phyloP scores from a whole-genome alignment of 768 basidiomycete genomes.

The Hygrophorus russula region DNA sequence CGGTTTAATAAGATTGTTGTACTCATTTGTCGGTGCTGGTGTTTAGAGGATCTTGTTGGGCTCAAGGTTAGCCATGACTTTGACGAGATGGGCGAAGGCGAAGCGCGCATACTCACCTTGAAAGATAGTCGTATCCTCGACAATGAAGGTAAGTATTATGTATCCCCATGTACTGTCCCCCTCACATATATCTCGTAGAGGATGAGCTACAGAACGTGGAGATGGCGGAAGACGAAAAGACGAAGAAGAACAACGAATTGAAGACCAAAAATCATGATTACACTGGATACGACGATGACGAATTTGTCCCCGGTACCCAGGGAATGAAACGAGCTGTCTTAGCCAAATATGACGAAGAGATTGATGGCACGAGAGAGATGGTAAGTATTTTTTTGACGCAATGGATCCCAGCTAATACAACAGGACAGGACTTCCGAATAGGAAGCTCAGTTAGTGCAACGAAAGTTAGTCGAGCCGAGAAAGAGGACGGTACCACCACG shows the following conservation, averaged over 20 bases:
- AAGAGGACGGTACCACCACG: constrained; percentile 41
- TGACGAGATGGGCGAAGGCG: constrained; percentile 84
- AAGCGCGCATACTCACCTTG: constrained; percentile 90
- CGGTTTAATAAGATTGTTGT: neutral
- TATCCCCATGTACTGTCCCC: neutral
- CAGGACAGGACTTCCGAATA: constrained; percentile 70
- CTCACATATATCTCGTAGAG: constrained; percentile 38
- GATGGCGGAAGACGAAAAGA: constrained; percentile 80
- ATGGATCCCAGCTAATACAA: constrained; percentile 6
- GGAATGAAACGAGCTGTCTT: constrained; percentile 79
- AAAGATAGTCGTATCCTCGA: constrained; percentile 95
- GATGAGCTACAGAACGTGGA: constrained; percentile 96
- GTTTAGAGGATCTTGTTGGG: constrained; percentile 77
- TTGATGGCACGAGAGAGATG: constrained; percentile 62
- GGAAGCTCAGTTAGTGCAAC: constrained; percentile 45
- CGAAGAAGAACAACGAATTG: constrained; percentile 66
- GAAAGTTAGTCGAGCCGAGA: constrained; percentile 29
- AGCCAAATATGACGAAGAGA: constrained; percentile 88
- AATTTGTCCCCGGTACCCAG: constrained; percentile 64
- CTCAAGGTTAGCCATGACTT: constrained; percentile 96
- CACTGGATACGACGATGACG: constrained; percentile 94
- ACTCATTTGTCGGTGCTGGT: neutral
- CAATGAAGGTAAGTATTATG: constrained; percentile 61
- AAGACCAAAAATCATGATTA: constrained; percentile 88
- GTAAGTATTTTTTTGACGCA: constrained; percentile 26